Evolutionary conservation across 2,329 filamentous ascomycete species (phyloP).

Genomic region (Microdochium nivale): DNA sequence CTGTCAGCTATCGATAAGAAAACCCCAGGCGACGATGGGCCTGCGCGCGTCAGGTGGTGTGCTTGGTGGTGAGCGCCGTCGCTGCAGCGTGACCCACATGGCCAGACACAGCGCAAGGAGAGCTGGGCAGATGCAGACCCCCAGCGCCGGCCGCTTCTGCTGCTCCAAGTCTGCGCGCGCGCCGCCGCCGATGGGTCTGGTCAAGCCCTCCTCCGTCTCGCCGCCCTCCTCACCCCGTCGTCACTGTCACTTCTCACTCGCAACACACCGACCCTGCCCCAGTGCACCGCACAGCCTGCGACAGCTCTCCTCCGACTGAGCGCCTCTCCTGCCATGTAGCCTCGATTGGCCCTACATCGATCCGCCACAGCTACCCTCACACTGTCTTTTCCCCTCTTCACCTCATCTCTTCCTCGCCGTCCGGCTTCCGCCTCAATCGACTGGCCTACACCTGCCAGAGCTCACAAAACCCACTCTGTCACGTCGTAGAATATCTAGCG

Average conservation of each 20-base stretch:
- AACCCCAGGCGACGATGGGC: not conserved
- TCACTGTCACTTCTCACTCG: not conserved
- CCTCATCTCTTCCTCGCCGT: not conserved
- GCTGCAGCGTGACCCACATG: not conserved
- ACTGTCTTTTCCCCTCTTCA: not conserved
- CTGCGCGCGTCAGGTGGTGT: not conserved
- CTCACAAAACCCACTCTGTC: not conserved
- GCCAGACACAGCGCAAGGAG: not conserved
- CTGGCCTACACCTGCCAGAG: not conserved
- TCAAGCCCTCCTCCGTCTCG: not conserved
- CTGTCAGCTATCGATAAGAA: not conserved
- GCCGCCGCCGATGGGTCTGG: not conserved
- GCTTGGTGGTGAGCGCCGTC: not conserved
- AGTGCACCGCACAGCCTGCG: not conserved
- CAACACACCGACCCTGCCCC: not conserved
- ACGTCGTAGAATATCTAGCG: not conserved
- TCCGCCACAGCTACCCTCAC: not conserved
- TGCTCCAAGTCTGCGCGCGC: not conserved
- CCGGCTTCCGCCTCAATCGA: not conserved
- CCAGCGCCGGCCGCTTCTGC: not conserved
- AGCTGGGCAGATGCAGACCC: not conserved
- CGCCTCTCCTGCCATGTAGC: not conserved
- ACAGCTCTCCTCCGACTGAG: not conserved
- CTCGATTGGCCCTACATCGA: not conserved
- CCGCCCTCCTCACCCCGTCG: not conserved